Conservation (phyloP, 768 basidiomycete genomes). For the Xanthoconium purpureum region DNA sequence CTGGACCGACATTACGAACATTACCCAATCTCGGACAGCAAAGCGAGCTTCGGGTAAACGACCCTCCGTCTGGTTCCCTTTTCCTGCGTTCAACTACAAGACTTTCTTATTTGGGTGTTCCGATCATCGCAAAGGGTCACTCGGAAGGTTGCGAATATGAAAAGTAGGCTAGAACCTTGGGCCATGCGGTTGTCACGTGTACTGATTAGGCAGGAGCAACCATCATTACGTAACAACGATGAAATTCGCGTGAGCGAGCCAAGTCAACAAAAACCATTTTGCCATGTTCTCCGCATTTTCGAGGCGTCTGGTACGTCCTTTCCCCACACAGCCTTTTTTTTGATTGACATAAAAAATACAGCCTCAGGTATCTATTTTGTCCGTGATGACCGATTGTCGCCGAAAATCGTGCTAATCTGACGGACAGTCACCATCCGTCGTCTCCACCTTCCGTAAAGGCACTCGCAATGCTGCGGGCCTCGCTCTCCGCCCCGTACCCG, state of each 20-base stretch:
- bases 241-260: background rate
- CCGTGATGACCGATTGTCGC: constrained; percentile 21
- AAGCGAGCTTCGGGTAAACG: background rate
- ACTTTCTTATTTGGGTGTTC: constrained; percentile 8
- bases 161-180: background rate
- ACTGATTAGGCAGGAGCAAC: background rate
- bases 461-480: constrained; percentile 53
- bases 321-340: background rate
- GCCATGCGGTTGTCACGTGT: constrained; percentile 15
- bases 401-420: constrained; percentile 6
- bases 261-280: background rate
- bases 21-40: background rate
- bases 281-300: constrained; percentile 39
- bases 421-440: constrained; percentile 56
- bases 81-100: constrained; percentile 3
- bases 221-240: constrained; percentile 9
- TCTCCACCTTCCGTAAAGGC: constrained; percentile 66
- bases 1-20: constrained; percentile 2
- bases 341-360: constrained; percentile 11
- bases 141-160: background rate
- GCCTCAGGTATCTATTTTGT: constrained; percentile 71
- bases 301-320: constrained; percentile 31
- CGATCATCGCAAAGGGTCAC: constrained; percentile 10
- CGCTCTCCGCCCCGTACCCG: constrained; percentile 63
- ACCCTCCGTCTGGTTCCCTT: background rate